phyloP scores from a whole-genome alignment of 331 rosid species.

The Quercus phellos region DNA sequence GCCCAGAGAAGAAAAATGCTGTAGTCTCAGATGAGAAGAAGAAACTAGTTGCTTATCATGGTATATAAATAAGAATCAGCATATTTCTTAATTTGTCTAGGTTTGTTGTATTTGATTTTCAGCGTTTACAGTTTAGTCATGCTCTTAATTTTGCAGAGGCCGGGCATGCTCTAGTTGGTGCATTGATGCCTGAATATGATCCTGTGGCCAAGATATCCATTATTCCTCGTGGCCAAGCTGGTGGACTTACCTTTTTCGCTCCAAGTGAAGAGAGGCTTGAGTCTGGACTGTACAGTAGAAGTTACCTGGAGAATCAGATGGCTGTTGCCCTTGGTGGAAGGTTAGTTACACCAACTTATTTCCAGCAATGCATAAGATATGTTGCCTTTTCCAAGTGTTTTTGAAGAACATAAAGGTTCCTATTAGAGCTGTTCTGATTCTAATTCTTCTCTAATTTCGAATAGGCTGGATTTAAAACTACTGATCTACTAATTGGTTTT shows the following conservation, averaged over 20 bases:
- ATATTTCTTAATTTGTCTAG: neutral
- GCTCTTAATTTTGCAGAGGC: constrained; percentile 45
- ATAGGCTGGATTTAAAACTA: too few species aligned
- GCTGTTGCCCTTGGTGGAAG: constrained; percentile 71
- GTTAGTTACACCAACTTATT: constrained; percentile 20
- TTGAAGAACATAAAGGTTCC: too few species aligned
- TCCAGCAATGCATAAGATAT: neutral
- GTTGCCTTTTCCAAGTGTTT: neutral
- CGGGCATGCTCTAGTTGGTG: constrained; percentile 94
- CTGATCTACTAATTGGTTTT: neutral
- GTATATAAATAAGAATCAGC: constrained; percentile 13
- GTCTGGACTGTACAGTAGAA: constrained; percentile 62
- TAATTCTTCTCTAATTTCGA: neutral
- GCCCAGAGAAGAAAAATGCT: constrained; percentile 98
- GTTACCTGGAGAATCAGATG: constrained; percentile 71
- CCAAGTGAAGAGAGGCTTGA: constrained; percentile 70
- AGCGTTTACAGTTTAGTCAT: neutral
- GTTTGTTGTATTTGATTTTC: neutral
- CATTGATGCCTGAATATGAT: constrained; percentile 98
- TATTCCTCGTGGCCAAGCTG: constrained; percentile 98
- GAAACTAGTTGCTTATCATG: constrained; percentile 81
- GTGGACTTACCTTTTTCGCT: constrained; percentile 62
- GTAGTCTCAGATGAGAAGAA: constrained; percentile 97
- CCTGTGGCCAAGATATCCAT: constrained; percentile 98
- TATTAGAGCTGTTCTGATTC: neutral